A percentile compares a stretch with the other conserved stretches of the same genome.
Conservation (phyloP, 805 yeast genomes). For the Ogataea henricii region DNA sequence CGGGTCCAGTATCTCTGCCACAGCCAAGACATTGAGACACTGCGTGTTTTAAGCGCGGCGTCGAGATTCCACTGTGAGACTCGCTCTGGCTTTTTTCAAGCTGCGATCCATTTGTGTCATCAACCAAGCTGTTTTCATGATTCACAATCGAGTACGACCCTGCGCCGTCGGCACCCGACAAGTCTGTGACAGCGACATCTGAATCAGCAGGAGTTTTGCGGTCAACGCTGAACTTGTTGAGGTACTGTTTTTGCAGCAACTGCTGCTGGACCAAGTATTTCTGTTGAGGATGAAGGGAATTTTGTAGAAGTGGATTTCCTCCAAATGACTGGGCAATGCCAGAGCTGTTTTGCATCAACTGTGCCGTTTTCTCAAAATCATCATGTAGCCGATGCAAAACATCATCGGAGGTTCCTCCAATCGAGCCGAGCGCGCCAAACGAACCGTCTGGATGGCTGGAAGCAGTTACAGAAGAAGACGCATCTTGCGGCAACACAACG, state of each 20-base stretch:
- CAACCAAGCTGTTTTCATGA: slow-evolving; percentile 2
- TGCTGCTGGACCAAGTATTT: slow-evolving; percentile 11
- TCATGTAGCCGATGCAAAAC: slow-evolving; percentile 10
- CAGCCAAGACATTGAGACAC: slow-evolving; percentile 20
- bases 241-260: slow-evolving; percentile 6
- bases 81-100: slow-evolving; percentile 5
- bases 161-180: neutral
- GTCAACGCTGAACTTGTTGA: slow-evolving; percentile 7
- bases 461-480: slow-evolving; percentile 2
- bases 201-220: neutral
- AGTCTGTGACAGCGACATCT: neutral
- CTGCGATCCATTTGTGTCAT: slow-evolving; percentile 1
- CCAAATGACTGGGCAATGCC: neutral
- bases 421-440: neutral
- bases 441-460: slow-evolving; percentile 3
- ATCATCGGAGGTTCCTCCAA: slow-evolving; percentile 2
- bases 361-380: slow-evolving; percentile 14
- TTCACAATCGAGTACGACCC: neutral
- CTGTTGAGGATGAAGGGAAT: slow-evolving; percentile 7
- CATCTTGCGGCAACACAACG: neutral
- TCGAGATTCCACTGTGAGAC: slow-evolving; percentile 2
- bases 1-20: slow-evolving; percentile 3
- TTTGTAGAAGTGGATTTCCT: slow-evolving; percentile 1
- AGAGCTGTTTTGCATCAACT: slow-evolving; percentile 10
- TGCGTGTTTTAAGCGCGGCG: neutral